phyloP scores from a whole-genome alignment of 2,329 filamentous ascomycete species.

The Venturia oleaginea region DNA sequence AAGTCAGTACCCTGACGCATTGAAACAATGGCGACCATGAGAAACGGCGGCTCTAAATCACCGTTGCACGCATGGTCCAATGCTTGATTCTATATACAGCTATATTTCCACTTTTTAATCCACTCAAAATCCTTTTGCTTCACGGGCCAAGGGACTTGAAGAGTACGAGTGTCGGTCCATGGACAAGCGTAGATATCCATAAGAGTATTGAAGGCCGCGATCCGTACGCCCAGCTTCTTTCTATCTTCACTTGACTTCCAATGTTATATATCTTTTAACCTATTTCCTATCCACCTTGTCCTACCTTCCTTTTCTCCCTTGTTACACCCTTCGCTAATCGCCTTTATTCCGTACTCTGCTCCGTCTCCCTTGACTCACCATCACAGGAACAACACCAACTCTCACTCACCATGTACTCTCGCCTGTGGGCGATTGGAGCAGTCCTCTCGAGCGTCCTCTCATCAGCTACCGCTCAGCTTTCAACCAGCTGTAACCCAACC shows the following conservation, averaged over 20 bases:
- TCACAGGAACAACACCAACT: not conserved
- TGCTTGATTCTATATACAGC: not conserved
- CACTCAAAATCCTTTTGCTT: not conserved
- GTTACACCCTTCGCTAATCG: not conserved
- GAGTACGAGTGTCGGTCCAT: not conserved
- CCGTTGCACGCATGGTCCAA: not conserved
- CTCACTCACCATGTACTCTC: not conserved
- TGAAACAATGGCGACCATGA: not conserved
- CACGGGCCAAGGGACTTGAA: not conserved
- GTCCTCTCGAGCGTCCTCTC: not conserved
- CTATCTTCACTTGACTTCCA: not conserved
- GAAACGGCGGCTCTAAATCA: not conserved
- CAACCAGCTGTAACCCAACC: not conserved
- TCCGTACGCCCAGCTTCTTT: not conserved
- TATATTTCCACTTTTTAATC: not conserved
- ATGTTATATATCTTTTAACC: not conserved
- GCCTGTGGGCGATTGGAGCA: not conserved
- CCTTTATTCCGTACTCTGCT: not conserved
- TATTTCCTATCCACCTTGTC: not conserved
- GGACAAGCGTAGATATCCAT: not conserved
- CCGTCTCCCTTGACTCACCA: not conserved
- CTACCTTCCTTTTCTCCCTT: not conserved
- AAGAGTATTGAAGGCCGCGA: not conserved
- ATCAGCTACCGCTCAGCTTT: not conserved
- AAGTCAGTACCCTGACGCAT: not conserved